These are phyloP conservation scores for Teunomyces gatunensis DNA, from an alignment of 805 yeast species.

Conservation along the genomic window DNA sequence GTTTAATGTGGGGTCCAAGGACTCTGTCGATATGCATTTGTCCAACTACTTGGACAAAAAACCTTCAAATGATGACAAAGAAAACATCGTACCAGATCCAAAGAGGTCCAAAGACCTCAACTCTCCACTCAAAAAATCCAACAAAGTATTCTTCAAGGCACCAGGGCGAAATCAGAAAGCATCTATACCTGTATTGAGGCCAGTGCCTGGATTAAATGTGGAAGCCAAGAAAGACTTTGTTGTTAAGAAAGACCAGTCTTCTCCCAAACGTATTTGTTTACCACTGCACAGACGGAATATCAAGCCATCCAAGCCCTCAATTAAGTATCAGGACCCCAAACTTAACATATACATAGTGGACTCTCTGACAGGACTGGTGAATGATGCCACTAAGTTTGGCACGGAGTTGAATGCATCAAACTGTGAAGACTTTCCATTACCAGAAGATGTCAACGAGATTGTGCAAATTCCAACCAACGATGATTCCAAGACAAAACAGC, in stretches of 20 bases:
- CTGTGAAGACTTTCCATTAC: constrained; percentile 61
- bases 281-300: constrained; percentile 33
- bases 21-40: constrained; percentile 35
- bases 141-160: constrained; percentile 16
- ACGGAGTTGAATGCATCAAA: constrained; percentile 65
- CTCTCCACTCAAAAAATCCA: constrained; percentile 18
- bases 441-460: constrained; percentile 53
- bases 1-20: constrained; percentile 12
- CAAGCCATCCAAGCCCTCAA: constrained; percentile 31
- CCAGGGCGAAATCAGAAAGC: constrained; percentile 14
- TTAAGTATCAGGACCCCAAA: constrained; percentile 18
- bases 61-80: constrained; percentile 23
- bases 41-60: constrained; percentile 16
- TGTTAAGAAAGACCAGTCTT: constrained; percentile 23
- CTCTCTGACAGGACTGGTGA: constrained; percentile 56
- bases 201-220: constrained; percentile 16
- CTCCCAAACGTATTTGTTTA: constrained; percentile 44
- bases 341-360: constrained; percentile 52
- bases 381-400: constrained; percentile 67
- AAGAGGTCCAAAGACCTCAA: constrained; percentile 4
- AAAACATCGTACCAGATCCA: constrained; percentile 20
- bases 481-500: constrained; percentile 15
- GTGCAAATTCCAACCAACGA: constrained; percentile 57
- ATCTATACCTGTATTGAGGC: constrained; percentile 28
- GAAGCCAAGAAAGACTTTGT: constrained; percentile 11